Conservation (phyloP, 352 stramenopile species). For the Plasmopara halstedii region DNA sequence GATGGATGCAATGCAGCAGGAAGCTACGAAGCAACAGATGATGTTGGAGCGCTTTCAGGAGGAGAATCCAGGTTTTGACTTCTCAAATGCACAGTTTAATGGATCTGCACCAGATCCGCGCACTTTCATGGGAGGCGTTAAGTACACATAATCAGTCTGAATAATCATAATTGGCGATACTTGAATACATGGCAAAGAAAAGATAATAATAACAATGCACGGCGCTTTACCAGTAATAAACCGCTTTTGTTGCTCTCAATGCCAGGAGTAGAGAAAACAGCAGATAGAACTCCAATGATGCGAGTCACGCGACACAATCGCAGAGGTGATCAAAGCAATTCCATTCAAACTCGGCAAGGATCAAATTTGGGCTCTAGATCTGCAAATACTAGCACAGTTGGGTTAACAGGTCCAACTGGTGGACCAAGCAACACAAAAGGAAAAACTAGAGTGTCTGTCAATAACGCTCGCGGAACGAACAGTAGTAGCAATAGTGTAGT, state of each 20-base stretch:
- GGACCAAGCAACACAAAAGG: conserved; percentile 9
- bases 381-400: neutral
- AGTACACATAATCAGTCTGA: conserved; percentile 54
- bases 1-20: conserved; percentile 87
- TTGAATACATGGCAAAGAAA: neutral
- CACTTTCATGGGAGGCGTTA: conserved; percentile 96
- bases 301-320: conserved; percentile 30
- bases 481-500: conserved; percentile 9
- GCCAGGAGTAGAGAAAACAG: conserved; percentile 20
- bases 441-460: conserved; percentile 5
- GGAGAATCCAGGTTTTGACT: conserved; percentile 98
- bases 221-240: neutral
- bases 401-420: conserved; percentile 1
- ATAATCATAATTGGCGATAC: neutral
- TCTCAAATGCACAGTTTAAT: conserved; percentile 96
- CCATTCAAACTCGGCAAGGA: no score
- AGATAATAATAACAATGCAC: conserved; percentile 5
- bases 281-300: conserved; percentile 14
- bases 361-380: conserved; percentile 6
- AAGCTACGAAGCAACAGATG: conserved; percentile 93
- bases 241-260: neutral
- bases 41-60: conserved; percentile 98
- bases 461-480: neutral
- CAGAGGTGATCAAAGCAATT: conserved; percentile 29
- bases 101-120: conserved; percentile 91